These are phyloP conservation scores for Amylostereum areolatum DNA, from an alignment of 1,284 basidiomycete genomes.

Conservation along the genomic window DNA sequence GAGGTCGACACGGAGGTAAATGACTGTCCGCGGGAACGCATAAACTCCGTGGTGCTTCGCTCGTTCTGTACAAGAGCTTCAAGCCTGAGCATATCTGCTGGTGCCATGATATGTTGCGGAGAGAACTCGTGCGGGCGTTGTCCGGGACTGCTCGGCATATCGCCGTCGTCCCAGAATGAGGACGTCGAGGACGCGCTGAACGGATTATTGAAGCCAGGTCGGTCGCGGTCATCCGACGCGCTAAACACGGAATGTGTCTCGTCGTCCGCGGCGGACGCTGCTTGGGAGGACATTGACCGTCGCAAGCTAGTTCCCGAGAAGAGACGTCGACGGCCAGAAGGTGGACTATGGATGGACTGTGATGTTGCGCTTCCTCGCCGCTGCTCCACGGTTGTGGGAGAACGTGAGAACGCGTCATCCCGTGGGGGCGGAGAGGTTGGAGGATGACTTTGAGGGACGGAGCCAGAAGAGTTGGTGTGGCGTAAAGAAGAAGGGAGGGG, in stretches of 20 bases:
- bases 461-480: constrained; percentile 16
- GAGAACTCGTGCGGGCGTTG: constrained; percentile 31
- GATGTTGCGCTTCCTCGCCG: constrained; percentile 5
- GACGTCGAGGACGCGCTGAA: constrained; percentile 22
- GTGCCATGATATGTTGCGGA: constrained; percentile 61
- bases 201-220: constrained; percentile 12
- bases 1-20: constrained; percentile 8
- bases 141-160: constrained; percentile 1
- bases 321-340: constrained; percentile 35
- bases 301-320: constrained; percentile 52
- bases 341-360: constrained; percentile 4
- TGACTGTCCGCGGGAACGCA: constrained; percentile 5
- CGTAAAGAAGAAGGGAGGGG: constrained; percentile 23
- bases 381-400: constrained; percentile 4
- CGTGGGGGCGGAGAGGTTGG: neutral
- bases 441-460: constrained; percentile 1
- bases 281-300: constrained; percentile 44
- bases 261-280: constrained; percentile 38
- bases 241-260: constrained; percentile 47
- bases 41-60: constrained; percentile 27
- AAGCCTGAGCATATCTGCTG: constrained; percentile 55
- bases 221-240: constrained; percentile 20
- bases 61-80: constrained; percentile 36
- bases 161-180: constrained; percentile 45
- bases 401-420: neutral